Conservation (phyloP, 2,329 filamentous ascomycete genomes). For the Cladophialophora psammophila region DNA sequence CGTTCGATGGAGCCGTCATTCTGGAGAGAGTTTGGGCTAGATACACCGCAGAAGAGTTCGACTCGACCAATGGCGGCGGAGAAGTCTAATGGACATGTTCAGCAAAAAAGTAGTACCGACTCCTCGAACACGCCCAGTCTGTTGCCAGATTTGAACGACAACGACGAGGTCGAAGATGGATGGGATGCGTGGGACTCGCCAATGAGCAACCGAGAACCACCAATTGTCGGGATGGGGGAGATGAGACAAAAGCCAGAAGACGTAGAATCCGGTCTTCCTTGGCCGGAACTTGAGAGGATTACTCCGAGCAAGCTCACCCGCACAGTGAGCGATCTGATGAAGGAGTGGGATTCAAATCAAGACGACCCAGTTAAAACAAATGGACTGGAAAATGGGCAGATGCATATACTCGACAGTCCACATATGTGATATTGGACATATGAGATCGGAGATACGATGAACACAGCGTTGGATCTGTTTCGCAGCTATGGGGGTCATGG, state of each 20-base stretch:
- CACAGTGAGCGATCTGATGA: conserved; percentile 85
- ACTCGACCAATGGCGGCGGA: conserved; percentile 40
- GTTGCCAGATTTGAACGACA: conserved; percentile 38
- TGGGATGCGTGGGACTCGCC: conserved; percentile 66
- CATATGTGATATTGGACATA: conserved; percentile 24
- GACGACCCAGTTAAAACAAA: background rate
- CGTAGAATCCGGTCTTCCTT: conserved; percentile 53
- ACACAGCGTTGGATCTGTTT: background rate
- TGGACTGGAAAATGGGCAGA: conserved; percentile 2
- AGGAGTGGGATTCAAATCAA: conserved; percentile 74
- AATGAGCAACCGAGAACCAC: conserved; percentile 15
- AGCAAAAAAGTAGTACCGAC: conserved; percentile 35
- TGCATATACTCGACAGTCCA: conserved; percentile 25
- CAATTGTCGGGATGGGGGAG: conserved; percentile 1
- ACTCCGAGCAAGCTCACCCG: conserved; percentile 79
- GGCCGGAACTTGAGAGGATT: conserved; percentile 74
- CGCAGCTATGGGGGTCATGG: background rate
- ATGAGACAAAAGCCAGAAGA: conserved; percentile 10
- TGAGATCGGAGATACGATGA: background rate
- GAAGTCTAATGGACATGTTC: conserved; percentile 26
- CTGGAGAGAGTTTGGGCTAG: conserved; percentile 61
- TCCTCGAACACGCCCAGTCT: conserved; percentile 38
- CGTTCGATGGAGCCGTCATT: conserved; percentile 54
- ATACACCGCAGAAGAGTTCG: conserved; percentile 51
- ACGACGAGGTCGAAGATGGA: conserved; percentile 57